Base-by-base conservation (phyloP, 768 basidiomycete species). In the Tylopilus intermedius region DNA sequence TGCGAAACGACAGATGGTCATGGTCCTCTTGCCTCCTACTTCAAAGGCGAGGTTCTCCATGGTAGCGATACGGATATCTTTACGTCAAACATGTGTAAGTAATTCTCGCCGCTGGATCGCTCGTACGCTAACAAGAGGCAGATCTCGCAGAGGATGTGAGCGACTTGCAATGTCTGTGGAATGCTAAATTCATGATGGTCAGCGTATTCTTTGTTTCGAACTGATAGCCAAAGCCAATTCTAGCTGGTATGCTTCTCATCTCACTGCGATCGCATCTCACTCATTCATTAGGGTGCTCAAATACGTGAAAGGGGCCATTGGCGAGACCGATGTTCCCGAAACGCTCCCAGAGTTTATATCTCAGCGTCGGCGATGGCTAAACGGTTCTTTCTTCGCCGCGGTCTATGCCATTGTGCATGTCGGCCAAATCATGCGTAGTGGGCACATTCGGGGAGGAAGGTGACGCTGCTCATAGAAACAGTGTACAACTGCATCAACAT, bases 241-340 rank as follows among this genome's bases (percentile, higher is more conserved):
- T n/a, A 80, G 79, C 69, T 90, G 93, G 88, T 87, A 53, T 49
- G 75, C 61, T 27, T 67, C 65, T 42, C 2, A 24, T 21, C 22
- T 29, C n/a, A 15, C 11, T 46, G 8, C 9, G 29, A 27, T 47
- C 40, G 5, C n/a, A 18, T 21, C 52, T 53, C 33, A 57, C 11
- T 41, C 60, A 14, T 59, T 46, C 59, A 60, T 63, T 56, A 96
- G 95, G 95, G 78, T 91, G n/a, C 79, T 99, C 47, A 91, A 89
- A 76, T 99, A 96, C 63, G 94, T 98, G 62, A 91, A 91, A 67
- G 88, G 90, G 26, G 94, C 94, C 4, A 82, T 90, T 47, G 94
- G 86, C 15, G 90, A 93, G 67, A 95, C 93, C 0, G 94, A 97
- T 68, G 94, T 97, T 5, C 94, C 94, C 2, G 94, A 95, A 62